These are phyloP conservation scores for Kockovaella imperatae DNA, from an alignment of 768 basidiomycete species.

Conservation along the genomic window DNA sequence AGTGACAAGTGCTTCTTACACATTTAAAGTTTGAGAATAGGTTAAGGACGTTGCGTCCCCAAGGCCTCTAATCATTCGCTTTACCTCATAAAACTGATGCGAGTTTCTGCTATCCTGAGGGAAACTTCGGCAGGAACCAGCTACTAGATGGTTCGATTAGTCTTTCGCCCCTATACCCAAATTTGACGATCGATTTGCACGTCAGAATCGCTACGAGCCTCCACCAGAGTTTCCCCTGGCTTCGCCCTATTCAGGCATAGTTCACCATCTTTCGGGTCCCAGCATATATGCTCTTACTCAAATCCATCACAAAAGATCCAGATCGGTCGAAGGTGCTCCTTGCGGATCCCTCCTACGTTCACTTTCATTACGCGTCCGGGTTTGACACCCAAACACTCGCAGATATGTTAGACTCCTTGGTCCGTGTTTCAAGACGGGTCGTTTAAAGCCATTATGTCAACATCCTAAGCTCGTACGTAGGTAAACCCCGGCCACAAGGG, in stretches of 20 bases:
- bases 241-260: constrained; percentile 83
- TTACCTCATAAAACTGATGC: constrained; percentile 53
- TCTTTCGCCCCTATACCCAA: constrained; percentile 95
- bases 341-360: constrained; percentile 56
- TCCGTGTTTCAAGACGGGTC: constrained; percentile 78
- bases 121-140: constrained; percentile 89
- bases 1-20: constrained; percentile 55
- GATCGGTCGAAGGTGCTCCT: constrained; percentile 69
- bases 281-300: constrained; percentile 75
- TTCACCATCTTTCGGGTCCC: constrained; percentile 87
- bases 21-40: constrained; percentile 68
- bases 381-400: constrained; percentile 72
- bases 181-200: constrained; percentile 93
- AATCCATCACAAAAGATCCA: constrained; percentile 64
- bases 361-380: constrained; percentile 64
- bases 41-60: constrained; percentile 81
- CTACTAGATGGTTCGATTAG: constrained; percentile 89
- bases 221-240: constrained; percentile 95
- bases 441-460: constrained; percentile 71
- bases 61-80: constrained; percentile 84
- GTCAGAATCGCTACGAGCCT: constrained; percentile 92
- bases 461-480: constrained; percentile 61
- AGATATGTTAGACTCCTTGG: constrained; percentile 78
- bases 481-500: constrained; percentile 52
- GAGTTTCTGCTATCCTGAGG: constrained; percentile 65